Base-by-base conservation (phyloP, 1,139 yeast genomes). In the Geotrichum armillariae region DNA sequence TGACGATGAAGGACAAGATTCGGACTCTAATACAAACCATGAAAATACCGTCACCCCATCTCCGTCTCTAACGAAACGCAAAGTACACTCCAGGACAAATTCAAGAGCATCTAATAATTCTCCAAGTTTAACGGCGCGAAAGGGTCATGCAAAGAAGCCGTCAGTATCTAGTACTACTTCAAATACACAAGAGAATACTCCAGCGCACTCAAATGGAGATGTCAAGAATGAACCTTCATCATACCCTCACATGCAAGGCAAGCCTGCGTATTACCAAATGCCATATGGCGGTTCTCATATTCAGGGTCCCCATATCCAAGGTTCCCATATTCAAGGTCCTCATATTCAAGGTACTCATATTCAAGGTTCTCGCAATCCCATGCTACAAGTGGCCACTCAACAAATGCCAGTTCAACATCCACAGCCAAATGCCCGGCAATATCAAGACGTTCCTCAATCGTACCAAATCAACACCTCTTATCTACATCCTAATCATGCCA, bases 1-100 rank as follows among this genome's bases (percentile, higher is more conserved):
- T 34, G 61, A 56, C 6, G 57, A 53, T 22, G 57, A 55, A 11
- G 35, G 27, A 11, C 29, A 40, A 14, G 43, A 39, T 9, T 32
- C 44, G 1, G 49, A 49, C 29, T 27, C 36, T 2, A 37, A 32
- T 33, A 41, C 41, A 21, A 35, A 18, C 35, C 38, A 23, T 32
- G 41, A 40, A 32, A 12, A 18, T 11, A 25, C 44, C 7, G 31
- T 22, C 33, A 18, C 47, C 27, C 29, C 52, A 23, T 20, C 48
- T 1, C 41, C 52, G 16, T 20, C 33, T 27, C 18, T 41, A 14
- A 46, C 29, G n/a, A 38, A 38, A 37, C 41, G 38, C n/a, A 27
- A 17, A 7, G 27, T 7, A 22, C 42, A 39, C 20, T 38, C 37
- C 17, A 20, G 43, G 14, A 32, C 42, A 23, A 25, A 41, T 27